These are phyloP conservation scores for Skeletonema menzelii DNA, from an alignment of 108 stramenopile genomes.

Conservation along the genomic window DNA sequence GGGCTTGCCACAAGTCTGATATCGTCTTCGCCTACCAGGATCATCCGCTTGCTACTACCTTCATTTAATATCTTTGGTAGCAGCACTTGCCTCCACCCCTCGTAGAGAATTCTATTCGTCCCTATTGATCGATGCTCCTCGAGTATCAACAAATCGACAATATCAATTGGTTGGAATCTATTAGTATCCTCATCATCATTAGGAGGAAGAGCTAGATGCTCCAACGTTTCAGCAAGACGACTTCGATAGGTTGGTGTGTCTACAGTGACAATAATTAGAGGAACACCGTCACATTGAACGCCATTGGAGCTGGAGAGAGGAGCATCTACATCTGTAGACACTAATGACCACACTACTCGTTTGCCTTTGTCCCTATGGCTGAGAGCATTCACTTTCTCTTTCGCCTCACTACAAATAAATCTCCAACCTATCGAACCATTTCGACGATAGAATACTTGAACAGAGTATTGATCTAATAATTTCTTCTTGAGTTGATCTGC, in stretches of 20 bases:
- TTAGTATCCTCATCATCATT: background rate
- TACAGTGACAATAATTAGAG: slow-evolving; percentile 25
- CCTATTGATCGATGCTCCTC: slow-evolving; percentile 19
- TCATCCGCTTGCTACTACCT: background rate
- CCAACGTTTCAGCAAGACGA: slow-evolving; percentile 26
- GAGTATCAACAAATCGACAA: slow-evolving; percentile 26
- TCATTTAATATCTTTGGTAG: slow-evolving; percentile 15
- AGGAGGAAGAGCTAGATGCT: slow-evolving; percentile 3
- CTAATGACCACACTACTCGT: slow-evolving; percentile 1
- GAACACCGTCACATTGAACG: background rate
- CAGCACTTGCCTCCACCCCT: slow-evolving; percentile 36
- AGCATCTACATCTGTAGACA: background rate
- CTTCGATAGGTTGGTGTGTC: slow-evolving; percentile 20
- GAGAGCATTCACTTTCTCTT: background rate
- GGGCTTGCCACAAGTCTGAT: slow-evolving; percentile 19
- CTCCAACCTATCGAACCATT: slow-evolving; percentile 35
- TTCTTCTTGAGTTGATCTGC: slow-evolving; percentile 29
- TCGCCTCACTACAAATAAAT: background rate
- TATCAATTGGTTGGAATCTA: slow-evolving; percentile 16
- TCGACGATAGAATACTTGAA: slow-evolving; percentile 20
- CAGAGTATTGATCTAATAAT: slow-evolving; percentile 7
- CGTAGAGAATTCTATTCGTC: slow-evolving; percentile 25
- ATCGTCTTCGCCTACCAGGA: slow-evolving; percentile 36
- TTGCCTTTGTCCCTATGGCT: background rate
- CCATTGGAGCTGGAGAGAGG: background rate